phyloP scores from a whole-genome alignment of 2,329 filamentous ascomycete species.

The Colletotrichum endophyticum region DNA sequence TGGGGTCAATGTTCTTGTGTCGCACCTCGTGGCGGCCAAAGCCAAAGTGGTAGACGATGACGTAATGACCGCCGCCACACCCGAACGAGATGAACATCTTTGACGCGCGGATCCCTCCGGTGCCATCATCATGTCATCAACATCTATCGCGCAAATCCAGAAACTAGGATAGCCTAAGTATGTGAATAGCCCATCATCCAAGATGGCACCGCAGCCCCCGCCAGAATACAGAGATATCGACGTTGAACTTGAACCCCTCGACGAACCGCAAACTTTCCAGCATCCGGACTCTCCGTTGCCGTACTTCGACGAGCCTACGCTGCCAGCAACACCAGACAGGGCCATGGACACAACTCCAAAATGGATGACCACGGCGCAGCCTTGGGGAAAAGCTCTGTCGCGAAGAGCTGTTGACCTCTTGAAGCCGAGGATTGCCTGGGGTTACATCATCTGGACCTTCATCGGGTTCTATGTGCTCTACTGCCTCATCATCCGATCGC shows the following conservation, averaged over 20 bases:
- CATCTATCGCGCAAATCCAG: too few species aligned
- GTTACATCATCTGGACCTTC: conserved; percentile 34
- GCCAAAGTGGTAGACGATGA: background rate
- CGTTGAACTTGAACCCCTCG: conserved; percentile 1
- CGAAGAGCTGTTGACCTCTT: conserved; percentile 6
- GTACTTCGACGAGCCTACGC: background rate
- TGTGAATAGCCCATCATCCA: background rate
- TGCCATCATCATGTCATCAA: background rate
- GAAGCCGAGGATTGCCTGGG: conserved; percentile 36
- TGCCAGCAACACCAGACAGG: rapidly evolving
- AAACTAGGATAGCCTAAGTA: background rate
- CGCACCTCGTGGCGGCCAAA: too few species aligned
- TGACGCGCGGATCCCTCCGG: background rate
- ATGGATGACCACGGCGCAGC: conserved; percentile 5
- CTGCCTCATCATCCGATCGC: conserved; percentile 42
- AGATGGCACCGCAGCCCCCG: background rate
- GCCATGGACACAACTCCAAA: background rate
- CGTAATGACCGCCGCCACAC: background rate
- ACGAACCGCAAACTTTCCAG: background rate
- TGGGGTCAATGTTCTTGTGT: too few species aligned
- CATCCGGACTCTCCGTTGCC: conserved; percentile 6
- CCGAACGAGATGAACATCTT: background rate
- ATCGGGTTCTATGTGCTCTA: conserved; percentile 40
- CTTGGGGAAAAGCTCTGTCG: background rate
- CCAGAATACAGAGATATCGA: background rate